A percentile compares a stretch with the other conserved stretches of the same genome.
These are phyloP conservation scores for Ophiocordyceps sinensis DNA, from an alignment of 2,329 filamentous ascomycete species.

Conservation along the genomic window DNA sequence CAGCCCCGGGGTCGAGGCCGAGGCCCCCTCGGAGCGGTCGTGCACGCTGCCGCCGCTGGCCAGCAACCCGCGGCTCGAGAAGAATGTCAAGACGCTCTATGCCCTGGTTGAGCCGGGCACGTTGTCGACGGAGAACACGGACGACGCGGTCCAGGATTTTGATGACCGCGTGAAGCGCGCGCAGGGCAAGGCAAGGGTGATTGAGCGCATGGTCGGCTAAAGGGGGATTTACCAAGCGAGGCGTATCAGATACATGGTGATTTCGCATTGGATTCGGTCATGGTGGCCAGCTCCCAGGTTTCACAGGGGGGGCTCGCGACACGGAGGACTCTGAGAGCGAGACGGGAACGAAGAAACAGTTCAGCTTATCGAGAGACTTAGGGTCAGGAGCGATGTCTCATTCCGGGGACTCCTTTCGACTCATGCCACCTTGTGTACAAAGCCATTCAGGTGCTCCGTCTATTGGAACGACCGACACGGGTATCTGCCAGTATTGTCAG, in stretches of 20 bases:
- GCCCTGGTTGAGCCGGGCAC: slow-evolving; percentile 67
- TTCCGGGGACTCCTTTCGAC: too few relatives aligned
- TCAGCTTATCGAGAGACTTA: too few relatives aligned
- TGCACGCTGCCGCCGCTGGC: slow-evolving; percentile 28
- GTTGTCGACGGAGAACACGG: slow-evolving; percentile 66
- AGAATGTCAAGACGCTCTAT: slow-evolving; percentile 62
- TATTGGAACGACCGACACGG: slow-evolving; percentile 50
- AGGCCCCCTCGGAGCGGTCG: not conserved
- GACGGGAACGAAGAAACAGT: too few relatives aligned
- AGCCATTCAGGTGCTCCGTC: slow-evolving; percentile 4
- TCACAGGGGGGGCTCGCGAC: too few relatives aligned
- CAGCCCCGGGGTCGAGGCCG: not conserved
- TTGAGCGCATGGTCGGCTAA: slow-evolving; percentile 51
- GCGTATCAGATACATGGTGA: not conserved
- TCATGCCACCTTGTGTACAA: not conserved
- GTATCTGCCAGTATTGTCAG: slow-evolving; percentile 29
- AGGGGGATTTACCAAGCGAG: not conserved
- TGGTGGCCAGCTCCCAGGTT: too few relatives aligned
- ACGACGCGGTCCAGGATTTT: slow-evolving; percentile 81
- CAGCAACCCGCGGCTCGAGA: slow-evolving; percentile 52
- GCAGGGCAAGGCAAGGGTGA: slow-evolving; percentile 68
- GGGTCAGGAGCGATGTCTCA: too few relatives aligned
- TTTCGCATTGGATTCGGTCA: too few relatives aligned
- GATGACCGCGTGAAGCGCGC: slow-evolving; percentile 80
- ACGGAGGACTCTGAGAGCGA: too few relatives aligned